Evolutionary conservation across 768 basidiomycete species (phyloP).

Genomic region (Mycena olivaceomarginata): DNA sequence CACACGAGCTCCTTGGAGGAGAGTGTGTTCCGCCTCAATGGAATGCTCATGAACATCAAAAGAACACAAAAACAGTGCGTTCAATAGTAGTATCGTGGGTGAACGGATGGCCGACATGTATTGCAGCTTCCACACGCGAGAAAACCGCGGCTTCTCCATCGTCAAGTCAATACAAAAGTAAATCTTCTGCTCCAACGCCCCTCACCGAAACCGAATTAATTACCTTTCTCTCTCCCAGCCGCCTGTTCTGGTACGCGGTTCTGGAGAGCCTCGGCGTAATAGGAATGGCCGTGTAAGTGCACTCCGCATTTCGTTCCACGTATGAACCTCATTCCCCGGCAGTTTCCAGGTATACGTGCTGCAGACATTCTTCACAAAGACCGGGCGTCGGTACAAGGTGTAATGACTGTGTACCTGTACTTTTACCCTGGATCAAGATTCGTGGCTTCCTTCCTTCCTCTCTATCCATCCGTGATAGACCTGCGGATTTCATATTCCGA

Average conservation of each 20-base stretch:
- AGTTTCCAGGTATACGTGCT: slow-evolving; percentile 94
- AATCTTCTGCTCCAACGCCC: not conserved
- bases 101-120: slow-evolving; percentile 23
- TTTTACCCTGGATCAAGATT: slow-evolving; percentile 16
- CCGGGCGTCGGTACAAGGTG: slow-evolving; percentile 92
- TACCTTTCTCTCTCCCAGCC: slow-evolving; percentile 62
- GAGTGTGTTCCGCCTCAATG: slow-evolving; percentile 93
- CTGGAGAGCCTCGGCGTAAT: slow-evolving; percentile 87
- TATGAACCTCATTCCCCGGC: not conserved
- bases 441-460: slow-evolving; percentile 4
- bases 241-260: slow-evolving; percentile 95
- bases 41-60: slow-evolving; percentile 92
- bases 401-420: slow-evolving; percentile 57
- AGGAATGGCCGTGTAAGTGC: slow-evolving; percentile 90
- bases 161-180: slow-evolving; percentile 94
- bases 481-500: not conserved
- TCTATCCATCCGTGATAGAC: not conserved
- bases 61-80: slow-evolving; percentile 95
- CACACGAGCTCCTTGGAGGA: slow-evolving; percentile 97
- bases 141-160: slow-evolving; percentile 94
- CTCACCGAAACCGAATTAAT: slow-evolving; percentile 21
- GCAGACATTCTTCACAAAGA: slow-evolving; percentile 98
- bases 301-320: not conserved
- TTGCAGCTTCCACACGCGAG: slow-evolving; percentile 92
- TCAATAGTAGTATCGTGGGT: not conserved